Evolutionary conservation across 164 flowering plant species (phyloP).

Genomic region (Saururus chinensis): DNA sequence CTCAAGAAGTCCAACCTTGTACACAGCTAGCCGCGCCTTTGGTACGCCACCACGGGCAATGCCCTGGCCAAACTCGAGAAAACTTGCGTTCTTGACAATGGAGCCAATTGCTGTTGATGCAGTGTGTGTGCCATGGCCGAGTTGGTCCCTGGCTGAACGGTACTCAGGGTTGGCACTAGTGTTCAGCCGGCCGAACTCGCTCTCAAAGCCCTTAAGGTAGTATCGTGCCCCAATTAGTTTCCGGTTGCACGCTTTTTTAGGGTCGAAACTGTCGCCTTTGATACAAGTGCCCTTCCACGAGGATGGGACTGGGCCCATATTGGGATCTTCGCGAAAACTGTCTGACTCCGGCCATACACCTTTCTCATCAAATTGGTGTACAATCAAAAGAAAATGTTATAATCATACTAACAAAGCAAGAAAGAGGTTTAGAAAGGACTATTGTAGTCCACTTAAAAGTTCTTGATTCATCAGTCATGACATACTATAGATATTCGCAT

Average conservation of each 20-base stretch:
- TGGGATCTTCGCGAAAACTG: slow-evolving; percentile 35
- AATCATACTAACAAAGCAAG: too few relatives aligned
- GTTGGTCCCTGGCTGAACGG: slow-evolving; percentile 40
- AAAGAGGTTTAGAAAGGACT: too few relatives aligned
- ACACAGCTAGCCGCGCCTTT: slow-evolving; percentile 54
- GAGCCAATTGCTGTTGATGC: slow-evolving; percentile 72
- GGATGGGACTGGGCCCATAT: slow-evolving; percentile 30
- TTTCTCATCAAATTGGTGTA: slow-evolving; percentile 1
- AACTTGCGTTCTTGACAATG: slow-evolving; percentile 23
- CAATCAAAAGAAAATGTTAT: neutral
- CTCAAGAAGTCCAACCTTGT: slow-evolving; percentile 14
- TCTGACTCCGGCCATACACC: slow-evolving; percentile 66
- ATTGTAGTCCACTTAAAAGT: too few relatives aligned
- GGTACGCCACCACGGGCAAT: slow-evolving; percentile 66
- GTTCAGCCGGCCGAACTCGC: slow-evolving; percentile 22
- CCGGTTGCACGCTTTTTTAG: slow-evolving; percentile 34
- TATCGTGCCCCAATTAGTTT: slow-evolving; percentile 60
- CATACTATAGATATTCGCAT: too few relatives aligned
- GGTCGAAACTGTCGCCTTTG: slow-evolving; percentile 31
- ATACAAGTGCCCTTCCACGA: slow-evolving; percentile 52
- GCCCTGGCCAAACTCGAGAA: slow-evolving; percentile 42
- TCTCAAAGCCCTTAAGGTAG: slow-evolving; percentile 39
- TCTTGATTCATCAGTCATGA: too few relatives aligned
- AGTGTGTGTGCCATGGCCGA: slow-evolving; percentile 76
- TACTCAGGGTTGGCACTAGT: slow-evolving; percentile 24